phyloP scores from a whole-genome alignment of 257 asterid species.

The Rauvolfia tetraphylla region DNA sequence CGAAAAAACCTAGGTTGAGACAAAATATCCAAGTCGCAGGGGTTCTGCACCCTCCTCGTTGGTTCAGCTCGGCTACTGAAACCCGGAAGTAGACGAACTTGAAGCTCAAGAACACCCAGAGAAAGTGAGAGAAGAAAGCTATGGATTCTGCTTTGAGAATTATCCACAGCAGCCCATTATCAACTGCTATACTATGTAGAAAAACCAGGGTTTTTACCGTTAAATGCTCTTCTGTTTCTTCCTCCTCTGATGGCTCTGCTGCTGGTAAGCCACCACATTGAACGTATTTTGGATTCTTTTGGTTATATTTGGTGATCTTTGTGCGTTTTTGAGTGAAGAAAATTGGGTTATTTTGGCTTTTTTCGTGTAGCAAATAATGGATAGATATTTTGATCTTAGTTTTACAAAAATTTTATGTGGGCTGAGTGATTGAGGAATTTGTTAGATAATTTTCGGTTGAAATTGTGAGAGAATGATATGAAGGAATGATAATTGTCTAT shows the following conservation, averaged over 20 bases:
- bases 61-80: not conserved
- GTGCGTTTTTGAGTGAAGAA: not conserved
- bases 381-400: not conserved
- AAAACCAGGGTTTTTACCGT: constrained; percentile 16
- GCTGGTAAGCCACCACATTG: not conserved
- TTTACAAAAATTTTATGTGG: not conserved
- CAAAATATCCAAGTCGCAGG: too few species aligned
- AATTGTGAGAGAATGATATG: not conserved
- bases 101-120: not conserved
- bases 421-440: not conserved
- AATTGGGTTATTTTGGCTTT: not conserved
- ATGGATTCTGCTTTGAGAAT: constrained; percentile 1
- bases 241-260: constrained; percentile 19
- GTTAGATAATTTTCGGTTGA: not conserved
- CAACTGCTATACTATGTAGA: constrained; percentile 5
- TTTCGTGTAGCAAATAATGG: not conserved
- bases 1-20: not conserved
- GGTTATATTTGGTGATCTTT: too few species aligned
- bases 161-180: constrained; percentile 4
- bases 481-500: too few species aligned
- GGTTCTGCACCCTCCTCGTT: not conserved
- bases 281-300: too few species aligned
- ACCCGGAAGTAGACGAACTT: not conserved
- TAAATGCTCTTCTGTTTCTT: constrained; percentile 24
- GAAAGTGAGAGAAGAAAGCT: not conserved